Evolutionary conservation across 75 land plant species (phyloP).

Genomic region (Cryptomeria japonica): DNA sequence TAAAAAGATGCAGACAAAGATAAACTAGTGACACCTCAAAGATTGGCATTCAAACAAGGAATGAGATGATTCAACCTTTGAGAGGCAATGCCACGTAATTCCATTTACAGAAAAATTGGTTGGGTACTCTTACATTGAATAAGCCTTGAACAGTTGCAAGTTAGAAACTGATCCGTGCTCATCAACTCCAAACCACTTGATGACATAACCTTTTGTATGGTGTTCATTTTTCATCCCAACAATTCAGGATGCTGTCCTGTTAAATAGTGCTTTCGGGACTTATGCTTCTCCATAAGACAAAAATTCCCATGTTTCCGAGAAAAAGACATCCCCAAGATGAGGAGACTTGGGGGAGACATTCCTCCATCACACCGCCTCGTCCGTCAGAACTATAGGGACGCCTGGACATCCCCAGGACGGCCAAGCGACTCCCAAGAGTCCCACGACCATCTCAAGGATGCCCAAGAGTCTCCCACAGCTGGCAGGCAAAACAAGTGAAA

Average conservation of each 20-base stretch:
- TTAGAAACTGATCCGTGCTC: neutral
- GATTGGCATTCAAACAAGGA: neutral
- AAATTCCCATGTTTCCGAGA: no score
- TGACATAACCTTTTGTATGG: neutral
- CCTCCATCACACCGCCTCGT: no score
- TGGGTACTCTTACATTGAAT: neutral
- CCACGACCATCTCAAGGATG: no score
- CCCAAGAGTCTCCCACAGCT: no score
- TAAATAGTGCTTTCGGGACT: no score
- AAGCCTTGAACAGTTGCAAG: neutral
- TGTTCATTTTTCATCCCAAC: neutral
- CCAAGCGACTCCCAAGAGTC: no score
- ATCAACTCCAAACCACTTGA: neutral
- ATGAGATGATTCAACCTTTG: neutral
- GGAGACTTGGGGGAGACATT: no score
- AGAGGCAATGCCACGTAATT: neutral
- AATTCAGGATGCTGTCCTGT: neutral
- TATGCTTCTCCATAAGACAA: no score
- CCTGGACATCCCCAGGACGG: no score
- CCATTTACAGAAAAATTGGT: neutral
- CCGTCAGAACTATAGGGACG: no score
- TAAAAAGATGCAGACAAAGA: neutral
- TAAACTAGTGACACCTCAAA: neutral
- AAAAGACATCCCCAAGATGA: no score
- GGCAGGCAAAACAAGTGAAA: no score